Evolutionary conservation across 441 rosid species (phyloP).

Genomic region (Populus trichocarpa): DNA sequence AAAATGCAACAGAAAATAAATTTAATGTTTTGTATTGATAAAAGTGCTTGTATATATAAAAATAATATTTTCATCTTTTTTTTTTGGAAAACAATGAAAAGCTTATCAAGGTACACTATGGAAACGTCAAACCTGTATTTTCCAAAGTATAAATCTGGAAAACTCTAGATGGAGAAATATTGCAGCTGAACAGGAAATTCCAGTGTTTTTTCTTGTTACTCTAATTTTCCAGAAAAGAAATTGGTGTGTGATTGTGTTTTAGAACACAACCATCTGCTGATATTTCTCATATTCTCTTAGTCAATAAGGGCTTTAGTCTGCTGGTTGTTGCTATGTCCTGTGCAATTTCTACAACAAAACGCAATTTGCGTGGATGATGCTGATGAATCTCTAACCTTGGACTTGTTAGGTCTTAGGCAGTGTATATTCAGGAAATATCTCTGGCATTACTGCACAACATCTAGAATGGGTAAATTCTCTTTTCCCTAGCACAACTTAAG

Average conservation of each 20-base stretch:
- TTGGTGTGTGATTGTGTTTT: no score
- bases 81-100: neutral
- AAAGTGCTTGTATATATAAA: neutral
- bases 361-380: constrained; percentile 6
- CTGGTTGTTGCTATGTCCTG: neutral
- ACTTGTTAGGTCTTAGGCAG: constrained; percentile 79
- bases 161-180: neutral
- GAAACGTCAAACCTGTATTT: neutral
- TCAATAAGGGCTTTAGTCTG: neutral
- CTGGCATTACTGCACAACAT: constrained; percentile 94
- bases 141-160: neutral
- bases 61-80: neutral
- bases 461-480: constrained; percentile 75
- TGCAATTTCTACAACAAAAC: neutral
- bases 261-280: neutral
- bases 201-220: neutral
- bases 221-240: no score
- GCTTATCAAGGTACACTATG: neutral
- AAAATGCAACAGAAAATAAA: neutral
- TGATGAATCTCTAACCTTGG: constrained; percentile 20
- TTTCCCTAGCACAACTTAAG: neutral
- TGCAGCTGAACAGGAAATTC: neutral
- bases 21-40: neutral
- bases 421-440: constrained; percentile 66
- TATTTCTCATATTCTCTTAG: neutral